A percentile compares a stretch with the other conserved stretches of the same genome.
Evolutionary conservation across 305 asterid genomes (phyloP).

Genomic region (Ajuga reptans): DNA sequence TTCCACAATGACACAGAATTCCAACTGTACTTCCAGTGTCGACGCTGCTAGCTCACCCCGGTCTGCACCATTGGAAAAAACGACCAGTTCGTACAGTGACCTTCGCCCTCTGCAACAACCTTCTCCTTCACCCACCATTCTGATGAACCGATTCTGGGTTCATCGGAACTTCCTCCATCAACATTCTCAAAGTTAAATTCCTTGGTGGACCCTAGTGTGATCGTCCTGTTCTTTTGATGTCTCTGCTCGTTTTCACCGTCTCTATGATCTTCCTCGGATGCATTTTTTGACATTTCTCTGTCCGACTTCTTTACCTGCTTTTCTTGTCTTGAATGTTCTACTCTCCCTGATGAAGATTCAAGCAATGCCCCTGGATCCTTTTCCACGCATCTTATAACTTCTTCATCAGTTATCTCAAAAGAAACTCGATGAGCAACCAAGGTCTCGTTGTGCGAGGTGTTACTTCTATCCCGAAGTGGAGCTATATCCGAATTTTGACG

Average conservation of each 20-base stretch:
- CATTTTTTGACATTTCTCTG: constrained; percentile 28
- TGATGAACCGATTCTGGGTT: constrained; percentile 35
- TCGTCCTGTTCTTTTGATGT: constrained; percentile 49
- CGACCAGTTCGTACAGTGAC: constrained; percentile 44
- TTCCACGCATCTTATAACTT: constrained; percentile 56
- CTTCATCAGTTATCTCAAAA: constrained; percentile 65
- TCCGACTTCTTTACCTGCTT: constrained; percentile 19
- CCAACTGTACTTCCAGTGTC: not conserved
- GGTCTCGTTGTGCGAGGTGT: constrained; percentile 27
- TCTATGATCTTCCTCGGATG: constrained; percentile 26
- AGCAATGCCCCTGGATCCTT: constrained; percentile 33
- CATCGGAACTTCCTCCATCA: constrained; percentile 43
- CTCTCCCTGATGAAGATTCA: constrained; percentile 30
- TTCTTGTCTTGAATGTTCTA: constrained; percentile 23
- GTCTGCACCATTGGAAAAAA: constrained; percentile 68
- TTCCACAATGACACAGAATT: not conserved
- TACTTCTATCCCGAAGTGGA: constrained; percentile 32
- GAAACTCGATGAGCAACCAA: constrained; percentile 60
- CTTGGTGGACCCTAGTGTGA: constrained; percentile 70
- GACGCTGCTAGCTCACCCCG: constrained; percentile 34
- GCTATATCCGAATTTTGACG: constrained; percentile 42
- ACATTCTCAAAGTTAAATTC: constrained; percentile 73
- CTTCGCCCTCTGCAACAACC: constrained; percentile 39
- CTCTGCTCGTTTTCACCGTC: constrained; percentile 32
- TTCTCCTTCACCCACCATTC: constrained; percentile 79